Conservation (phyloP, 371 early-diverging fungal species). For the Nematocida minor region DNA sequence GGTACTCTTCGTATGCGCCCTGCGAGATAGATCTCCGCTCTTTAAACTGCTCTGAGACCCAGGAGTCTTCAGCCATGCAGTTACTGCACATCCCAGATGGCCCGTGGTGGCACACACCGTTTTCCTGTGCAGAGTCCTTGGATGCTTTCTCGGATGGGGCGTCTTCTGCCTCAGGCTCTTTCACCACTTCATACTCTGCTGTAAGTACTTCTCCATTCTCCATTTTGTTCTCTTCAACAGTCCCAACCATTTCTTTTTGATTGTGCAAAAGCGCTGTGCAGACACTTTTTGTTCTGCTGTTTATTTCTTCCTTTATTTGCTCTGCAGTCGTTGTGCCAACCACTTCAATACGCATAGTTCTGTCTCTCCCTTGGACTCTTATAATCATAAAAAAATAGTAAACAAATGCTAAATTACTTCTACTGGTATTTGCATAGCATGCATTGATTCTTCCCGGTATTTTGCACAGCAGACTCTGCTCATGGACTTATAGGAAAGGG, state of each 20-base stretch:
- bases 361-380: slow-evolving; percentile 44
- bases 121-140: neutral
- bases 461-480: too few relatives aligned
- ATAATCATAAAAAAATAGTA: slow-evolving; percentile 41
- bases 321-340: neutral
- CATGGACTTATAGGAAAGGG: too few relatives aligned
- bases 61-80: slow-evolving; percentile 63
- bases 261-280: slow-evolving; percentile 8
- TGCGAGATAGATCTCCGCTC: slow-evolving; percentile 62
- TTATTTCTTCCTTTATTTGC: slow-evolving; percentile 7
- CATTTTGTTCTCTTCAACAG: neutral
- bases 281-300: neutral
- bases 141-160: neutral
- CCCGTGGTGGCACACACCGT: slow-evolving; percentile 55
- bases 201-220: slow-evolving; percentile 28
- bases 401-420: slow-evolving; percentile 13
- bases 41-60: slow-evolving; percentile 49
- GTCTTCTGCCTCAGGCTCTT: neutral
- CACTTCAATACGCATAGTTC: slow-evolving; percentile 47
- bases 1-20: slow-evolving; percentile 57
- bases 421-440: too few relatives aligned
- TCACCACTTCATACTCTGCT: slow-evolving; percentile 22
- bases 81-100: slow-evolving; percentile 60
- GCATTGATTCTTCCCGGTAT: too few relatives aligned
- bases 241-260: slow-evolving; percentile 18